Percentiles rank a stretch among this genome's conserved stretches.
Evolutionary conservation across 1,139 yeast genomes (phyloP).

Genomic region (Scheffersomyces lignicola): DNA sequence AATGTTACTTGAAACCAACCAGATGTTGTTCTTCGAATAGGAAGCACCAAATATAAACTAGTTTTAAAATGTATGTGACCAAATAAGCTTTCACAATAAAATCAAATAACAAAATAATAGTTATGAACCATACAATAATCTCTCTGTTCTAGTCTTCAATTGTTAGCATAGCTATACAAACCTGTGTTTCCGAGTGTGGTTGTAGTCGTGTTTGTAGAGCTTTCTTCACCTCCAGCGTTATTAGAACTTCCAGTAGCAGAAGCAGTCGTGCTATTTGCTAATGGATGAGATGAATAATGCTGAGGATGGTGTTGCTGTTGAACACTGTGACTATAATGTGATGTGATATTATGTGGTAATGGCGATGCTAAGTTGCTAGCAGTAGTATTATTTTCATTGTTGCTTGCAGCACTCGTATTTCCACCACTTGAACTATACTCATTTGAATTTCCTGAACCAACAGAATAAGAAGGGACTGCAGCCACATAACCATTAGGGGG

Average conservation of each 20-base stretch:
- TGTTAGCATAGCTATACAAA: constrained; percentile 1
- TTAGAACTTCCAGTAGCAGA: neutral
- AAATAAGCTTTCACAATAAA: too few relatives aligned
- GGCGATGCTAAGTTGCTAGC: neutral
- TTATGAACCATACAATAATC: neutral
- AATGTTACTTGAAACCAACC: too few relatives aligned
- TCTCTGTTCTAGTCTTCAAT: neutral
- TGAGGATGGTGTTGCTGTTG: constrained; percentile 1
- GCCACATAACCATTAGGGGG: constrained; percentile 5
- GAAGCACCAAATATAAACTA: too few relatives aligned
- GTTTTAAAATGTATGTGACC: too few relatives aligned
- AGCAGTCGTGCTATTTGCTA: constrained; percentile 3
- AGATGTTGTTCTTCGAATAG: too few relatives aligned
- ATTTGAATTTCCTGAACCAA: constrained; percentile 1
- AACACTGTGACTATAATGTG: neutral
- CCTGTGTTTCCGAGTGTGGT: neutral
- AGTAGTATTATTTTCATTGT: constrained; percentile 1
- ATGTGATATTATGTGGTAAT: neutral
- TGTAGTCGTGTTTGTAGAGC: neutral
- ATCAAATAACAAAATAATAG: too few relatives aligned
- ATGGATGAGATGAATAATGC: constrained; percentile 3
- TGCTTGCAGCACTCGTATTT: constrained; percentile 1
- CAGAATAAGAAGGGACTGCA: constrained; percentile 5
- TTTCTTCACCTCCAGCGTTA: neutral
- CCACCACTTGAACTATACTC: constrained; percentile 6